Conservation (phyloP, 371 early-diverging fungal species). For the Entomophthora muscae region DNA sequence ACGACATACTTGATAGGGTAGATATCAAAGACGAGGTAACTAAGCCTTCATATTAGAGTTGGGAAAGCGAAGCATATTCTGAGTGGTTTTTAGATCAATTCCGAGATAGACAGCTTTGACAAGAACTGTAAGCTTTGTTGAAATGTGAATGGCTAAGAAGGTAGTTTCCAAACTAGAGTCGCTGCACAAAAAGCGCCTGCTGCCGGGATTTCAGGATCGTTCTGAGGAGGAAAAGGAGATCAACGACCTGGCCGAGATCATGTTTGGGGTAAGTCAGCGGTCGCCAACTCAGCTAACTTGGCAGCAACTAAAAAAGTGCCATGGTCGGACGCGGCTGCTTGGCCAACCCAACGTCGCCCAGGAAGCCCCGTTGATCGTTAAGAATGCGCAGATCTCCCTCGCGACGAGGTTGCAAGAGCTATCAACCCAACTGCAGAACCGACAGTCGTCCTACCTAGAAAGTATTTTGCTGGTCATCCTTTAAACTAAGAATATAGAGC, state of each 20-base stretch:
- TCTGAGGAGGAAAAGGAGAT: conserved; percentile 69
- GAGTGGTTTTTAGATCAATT: conserved; percentile 16
- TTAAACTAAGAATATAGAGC: neutral
- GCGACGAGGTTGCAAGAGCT: conserved; percentile 80
- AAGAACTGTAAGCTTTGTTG: conserved; percentile 37
- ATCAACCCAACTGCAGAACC: conserved; percentile 59
- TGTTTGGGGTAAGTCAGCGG: conserved; percentile 42
- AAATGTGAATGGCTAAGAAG: neutral
- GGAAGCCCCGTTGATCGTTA: conserved; percentile 38
- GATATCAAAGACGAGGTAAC: conserved; percentile 72
- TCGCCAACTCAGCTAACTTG: neutral
- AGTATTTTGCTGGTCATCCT: conserved; percentile 30
- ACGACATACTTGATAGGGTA: conserved; percentile 31
- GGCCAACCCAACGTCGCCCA: conserved; percentile 30
- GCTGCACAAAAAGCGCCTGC: conserved; percentile 73
- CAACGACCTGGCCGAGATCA: conserved; percentile 53
- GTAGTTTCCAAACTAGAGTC: conserved; percentile 66
- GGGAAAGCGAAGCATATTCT: conserved; percentile 4
- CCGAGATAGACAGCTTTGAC: conserved; percentile 29
- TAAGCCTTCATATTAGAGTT: conserved; percentile 17
- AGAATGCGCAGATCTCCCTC: conserved; percentile 74
- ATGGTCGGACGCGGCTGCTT: conserved; percentile 60
- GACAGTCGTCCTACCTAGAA: conserved; percentile 72
- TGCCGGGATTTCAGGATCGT: conserved; percentile 89
- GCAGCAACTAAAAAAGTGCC: conserved; percentile 69